Evolutionary conservation across 768 basidiomycete species (phyloP).

Genomic region (Suillus decipiens): DNA sequence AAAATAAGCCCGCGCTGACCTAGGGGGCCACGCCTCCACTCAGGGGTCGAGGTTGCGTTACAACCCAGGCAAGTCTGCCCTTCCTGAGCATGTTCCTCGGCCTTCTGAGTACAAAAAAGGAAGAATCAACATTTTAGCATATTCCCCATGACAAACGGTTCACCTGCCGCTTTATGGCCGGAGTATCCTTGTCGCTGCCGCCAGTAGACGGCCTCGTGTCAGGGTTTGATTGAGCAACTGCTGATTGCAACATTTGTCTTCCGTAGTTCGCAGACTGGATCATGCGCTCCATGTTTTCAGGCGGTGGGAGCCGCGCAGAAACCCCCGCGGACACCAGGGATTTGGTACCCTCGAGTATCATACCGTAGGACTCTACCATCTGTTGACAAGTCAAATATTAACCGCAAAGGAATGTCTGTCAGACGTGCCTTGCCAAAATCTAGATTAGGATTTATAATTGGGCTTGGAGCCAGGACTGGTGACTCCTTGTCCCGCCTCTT

Average conservation of each 20-base stretch:
- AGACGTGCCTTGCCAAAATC: slow-evolving; percentile 46
- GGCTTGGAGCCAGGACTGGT: slow-evolving; percentile 27
- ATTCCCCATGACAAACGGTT: slow-evolving; percentile 28
- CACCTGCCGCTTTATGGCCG: slow-evolving; percentile 36
- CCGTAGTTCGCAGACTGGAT: slow-evolving; percentile 45
- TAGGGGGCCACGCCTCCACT: slow-evolving; percentile 84
- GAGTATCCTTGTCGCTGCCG: slow-evolving; percentile 32
- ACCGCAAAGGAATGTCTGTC: slow-evolving; percentile 5
- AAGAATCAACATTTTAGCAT: slow-evolving; percentile 25
- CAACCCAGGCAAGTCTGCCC: slow-evolving; percentile 82
- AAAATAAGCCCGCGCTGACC: slow-evolving; percentile 48
- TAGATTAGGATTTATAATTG: slow-evolving; percentile 30
- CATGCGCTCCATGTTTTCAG: slow-evolving; percentile 45
- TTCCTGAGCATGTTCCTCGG: slow-evolving; percentile 50
- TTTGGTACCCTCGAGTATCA: slow-evolving; percentile 42
- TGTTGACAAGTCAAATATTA: slow-evolving; percentile 23
- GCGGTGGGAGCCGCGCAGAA: slow-evolving; percentile 26
- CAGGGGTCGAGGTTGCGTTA: slow-evolving; percentile 81
- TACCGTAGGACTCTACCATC: slow-evolving; percentile 47
- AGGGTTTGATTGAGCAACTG: slow-evolving; percentile 28
- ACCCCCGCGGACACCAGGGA: slow-evolving; percentile 28
- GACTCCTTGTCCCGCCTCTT: slow-evolving; percentile 40
- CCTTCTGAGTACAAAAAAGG: slow-evolving; percentile 28
- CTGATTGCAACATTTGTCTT: slow-evolving; percentile 33
- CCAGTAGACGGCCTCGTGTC: slow-evolving; percentile 25